Conservation (phyloP, 148 eudicot genomes). For the Vaccinium macrocarpon region DNA sequence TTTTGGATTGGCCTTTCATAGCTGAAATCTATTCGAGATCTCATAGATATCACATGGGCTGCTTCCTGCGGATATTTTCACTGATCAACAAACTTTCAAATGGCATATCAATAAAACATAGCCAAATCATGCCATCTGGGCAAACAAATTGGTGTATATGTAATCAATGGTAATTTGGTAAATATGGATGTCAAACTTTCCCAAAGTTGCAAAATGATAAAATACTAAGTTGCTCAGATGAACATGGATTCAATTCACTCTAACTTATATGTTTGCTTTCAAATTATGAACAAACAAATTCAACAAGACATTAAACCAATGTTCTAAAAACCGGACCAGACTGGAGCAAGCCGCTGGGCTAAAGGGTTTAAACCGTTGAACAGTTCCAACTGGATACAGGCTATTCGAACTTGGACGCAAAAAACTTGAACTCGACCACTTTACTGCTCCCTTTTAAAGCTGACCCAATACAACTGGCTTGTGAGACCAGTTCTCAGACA, state of each 20-base stretch:
- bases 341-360: background rate
- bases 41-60: background rate
- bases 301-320: background rate
- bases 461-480: background rate
- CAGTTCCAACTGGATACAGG: background rate
- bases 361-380: background rate
- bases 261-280: background rate
- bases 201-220: background rate
- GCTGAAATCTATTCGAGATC: background rate
- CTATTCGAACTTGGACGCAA: background rate
- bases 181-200: background rate
- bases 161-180: too few species aligned
- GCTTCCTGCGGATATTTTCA: background rate
- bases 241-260: background rate
- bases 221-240: background rate
- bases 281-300: background rate
- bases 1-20: background rate
- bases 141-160: background rate
- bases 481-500: background rate
- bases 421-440: background rate
- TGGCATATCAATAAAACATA: background rate
- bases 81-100: background rate
- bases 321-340: too few species aligned
- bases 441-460: background rate
- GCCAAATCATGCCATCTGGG: background rate